Conservation (phyloP, 257 asterid genomes). For the Solanum ossicruentum region DNA sequence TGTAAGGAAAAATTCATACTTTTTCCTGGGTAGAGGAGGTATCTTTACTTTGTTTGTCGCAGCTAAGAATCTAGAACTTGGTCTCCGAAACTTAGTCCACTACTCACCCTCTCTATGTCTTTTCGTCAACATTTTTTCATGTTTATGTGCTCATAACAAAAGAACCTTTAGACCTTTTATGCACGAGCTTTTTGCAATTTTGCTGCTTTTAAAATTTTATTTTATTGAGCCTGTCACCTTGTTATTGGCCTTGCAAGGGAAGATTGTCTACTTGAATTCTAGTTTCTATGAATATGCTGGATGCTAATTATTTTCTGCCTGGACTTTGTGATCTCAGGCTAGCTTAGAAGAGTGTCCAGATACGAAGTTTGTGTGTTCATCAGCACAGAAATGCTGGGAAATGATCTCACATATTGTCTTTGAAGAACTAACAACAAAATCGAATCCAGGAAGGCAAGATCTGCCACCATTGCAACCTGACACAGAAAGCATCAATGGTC, state of each 20-base stretch:
- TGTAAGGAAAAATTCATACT: background rate
- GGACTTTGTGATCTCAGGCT: conserved; percentile 30
- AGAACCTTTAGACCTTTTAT: background rate
- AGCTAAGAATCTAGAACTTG: background rate
- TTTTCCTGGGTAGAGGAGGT: background rate
- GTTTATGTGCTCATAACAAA: background rate
- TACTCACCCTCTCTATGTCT: background rate
- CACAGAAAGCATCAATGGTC: conserved; percentile 27
- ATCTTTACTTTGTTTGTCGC: background rate
- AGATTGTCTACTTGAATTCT: background rate
- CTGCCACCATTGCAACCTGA: conserved; percentile 34
- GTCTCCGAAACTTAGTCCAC: background rate
- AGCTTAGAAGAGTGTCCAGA: conserved; percentile 38
- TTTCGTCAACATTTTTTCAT: background rate
- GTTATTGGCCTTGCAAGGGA: background rate
- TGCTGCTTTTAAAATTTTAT: background rate
- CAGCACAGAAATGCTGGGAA: conserved; percentile 59
- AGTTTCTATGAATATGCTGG: background rate
- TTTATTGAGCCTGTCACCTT: background rate
- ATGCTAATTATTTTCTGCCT: background rate
- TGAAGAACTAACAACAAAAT: conserved; percentile 29
- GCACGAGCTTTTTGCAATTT: background rate
- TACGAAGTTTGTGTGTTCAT: conserved; percentile 28
- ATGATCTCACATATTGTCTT: conserved; percentile 38
- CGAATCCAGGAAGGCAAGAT: conserved; percentile 20